Percentiles rank a stretch among this genome's conserved stretches.
phyloP scores from a whole-genome alignment of 2,329 filamentous ascomycete genomes.

The Fusarium irregulare region DNA sequence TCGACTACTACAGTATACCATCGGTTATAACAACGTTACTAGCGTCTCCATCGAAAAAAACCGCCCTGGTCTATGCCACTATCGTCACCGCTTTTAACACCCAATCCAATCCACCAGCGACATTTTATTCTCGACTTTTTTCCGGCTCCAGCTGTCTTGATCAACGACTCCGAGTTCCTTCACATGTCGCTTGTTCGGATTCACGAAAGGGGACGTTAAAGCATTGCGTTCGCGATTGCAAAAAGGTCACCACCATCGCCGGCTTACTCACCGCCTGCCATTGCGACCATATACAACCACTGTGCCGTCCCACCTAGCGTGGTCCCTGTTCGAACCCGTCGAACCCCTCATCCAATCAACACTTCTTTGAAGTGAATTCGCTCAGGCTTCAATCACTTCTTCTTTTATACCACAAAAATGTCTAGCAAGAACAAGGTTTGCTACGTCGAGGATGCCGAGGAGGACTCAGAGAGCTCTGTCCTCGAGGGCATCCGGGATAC shows the following conservation, averaged over 20 bases:
- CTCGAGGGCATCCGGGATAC: slow-evolving; percentile 55
- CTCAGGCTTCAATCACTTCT: slow-evolving; percentile 36
- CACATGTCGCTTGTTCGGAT: slow-evolving; percentile 41
- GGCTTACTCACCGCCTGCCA: slow-evolving; percentile 36
- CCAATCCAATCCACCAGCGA: slow-evolving; percentile 34
- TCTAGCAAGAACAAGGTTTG: slow-evolving; percentile 52
- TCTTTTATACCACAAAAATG: slow-evolving; percentile 54
- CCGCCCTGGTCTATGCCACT: slow-evolving; percentile 43
- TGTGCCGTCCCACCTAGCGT: slow-evolving; percentile 46
- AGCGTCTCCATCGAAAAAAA: slow-evolving; percentile 31
- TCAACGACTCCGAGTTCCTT: slow-evolving; percentile 23
- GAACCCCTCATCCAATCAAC: slow-evolving; percentile 38
- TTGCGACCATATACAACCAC: slow-evolving; percentile 39
- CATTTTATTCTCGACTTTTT: slow-evolving; percentile 30
- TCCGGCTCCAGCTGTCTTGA: slow-evolving; percentile 21
- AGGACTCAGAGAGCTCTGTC: slow-evolving; percentile 60
- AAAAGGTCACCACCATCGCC: slow-evolving; percentile 21
- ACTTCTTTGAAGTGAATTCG: slow-evolving; percentile 38
- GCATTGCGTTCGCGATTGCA: slow-evolving; percentile 39
- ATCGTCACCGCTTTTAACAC: slow-evolving; percentile 42
- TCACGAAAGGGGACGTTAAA: slow-evolving; percentile 43
- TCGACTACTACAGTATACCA: slow-evolving; percentile 12
- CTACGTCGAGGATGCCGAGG: slow-evolving; percentile 64
- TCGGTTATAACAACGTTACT: slow-evolving; percentile 24
- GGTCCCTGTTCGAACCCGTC: slow-evolving; percentile 44